These are phyloP conservation scores for Stephania japonica DNA, from an alignment of 164 flowering plant genomes.

Conservation along the genomic window DNA sequence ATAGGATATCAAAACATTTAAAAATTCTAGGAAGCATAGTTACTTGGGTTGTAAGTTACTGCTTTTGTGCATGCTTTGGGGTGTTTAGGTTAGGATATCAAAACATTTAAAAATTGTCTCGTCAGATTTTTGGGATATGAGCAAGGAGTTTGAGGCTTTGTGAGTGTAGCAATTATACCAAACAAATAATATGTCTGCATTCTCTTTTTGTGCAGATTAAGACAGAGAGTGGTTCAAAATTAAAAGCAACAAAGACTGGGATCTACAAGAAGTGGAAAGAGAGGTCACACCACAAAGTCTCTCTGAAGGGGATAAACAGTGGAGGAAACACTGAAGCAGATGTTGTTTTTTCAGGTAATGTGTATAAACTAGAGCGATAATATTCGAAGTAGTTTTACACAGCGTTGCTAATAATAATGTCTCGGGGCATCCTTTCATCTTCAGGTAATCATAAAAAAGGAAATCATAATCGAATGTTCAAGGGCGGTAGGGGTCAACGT, in stretches of 20 bases:
- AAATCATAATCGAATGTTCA: constrained; percentile 31
- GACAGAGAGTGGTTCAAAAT: constrained; percentile 82
- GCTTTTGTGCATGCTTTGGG: background rate
- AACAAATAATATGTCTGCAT: background rate
- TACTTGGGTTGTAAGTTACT: background rate
- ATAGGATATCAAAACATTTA: background rate
- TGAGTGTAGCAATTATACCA: background rate
- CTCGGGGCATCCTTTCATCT: background rate
- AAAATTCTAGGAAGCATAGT: background rate
- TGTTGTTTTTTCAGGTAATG: constrained; percentile 36
- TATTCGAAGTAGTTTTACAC: background rate
- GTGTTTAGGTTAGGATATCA: no score
- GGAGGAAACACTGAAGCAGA: constrained; percentile 37
- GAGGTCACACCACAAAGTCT: constrained; percentile 59
- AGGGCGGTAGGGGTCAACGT: constrained; percentile 37
- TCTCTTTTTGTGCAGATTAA: constrained; percentile 40
- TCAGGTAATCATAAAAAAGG: constrained; percentile 31
- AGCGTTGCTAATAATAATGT: background rate
- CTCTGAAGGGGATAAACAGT: constrained; percentile 36
- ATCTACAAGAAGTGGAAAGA: constrained; percentile 91
- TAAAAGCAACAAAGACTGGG: constrained; percentile 68
- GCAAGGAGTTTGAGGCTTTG: background rate
- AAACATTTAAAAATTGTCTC: no score
- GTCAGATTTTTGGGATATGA: background rate
- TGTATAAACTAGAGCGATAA: background rate